Base-by-base conservation (phyloP, 2,329 filamentous ascomycete species). In the Neopestalotiopsis sp. region DNA sequence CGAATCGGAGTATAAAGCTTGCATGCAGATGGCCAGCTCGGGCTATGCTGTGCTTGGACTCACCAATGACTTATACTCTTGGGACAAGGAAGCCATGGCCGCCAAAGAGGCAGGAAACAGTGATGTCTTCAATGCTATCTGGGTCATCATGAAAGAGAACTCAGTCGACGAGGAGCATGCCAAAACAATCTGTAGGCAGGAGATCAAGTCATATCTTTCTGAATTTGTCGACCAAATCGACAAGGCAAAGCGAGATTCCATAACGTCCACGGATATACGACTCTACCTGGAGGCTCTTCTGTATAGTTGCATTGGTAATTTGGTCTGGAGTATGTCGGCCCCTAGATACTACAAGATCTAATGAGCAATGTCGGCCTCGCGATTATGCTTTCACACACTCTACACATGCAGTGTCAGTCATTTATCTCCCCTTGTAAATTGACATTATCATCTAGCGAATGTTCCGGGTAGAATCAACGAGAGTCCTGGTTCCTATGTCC, bases 11-110 rank as follows among this genome's bases (percentile, higher is more conserved):
- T 63, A 75, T 4, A 74, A 78, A 0, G 67, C 76, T 2, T 77
- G 75, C 45, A 74, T 70, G 56, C 67, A 76, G 69, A 73, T 80
- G 7, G 71, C 72, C 57, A 63, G 69, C 45, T 74, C 78, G 4
- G 79, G 72, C 1, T 80, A 72, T 13, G 70, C 72, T 12, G 76
- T 76, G 17, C 60, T 78, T 10, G 74, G 74, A 4, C 74, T 83
- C 10, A 75, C 74, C 6, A 83, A 83, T 65, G 81, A 83, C 70
- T 72, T 84, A 6, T 82, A 75, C 66, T 83, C 81, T 0, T 82
- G 74, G 73, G 71, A 77, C 20, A 81, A 80, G 62, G 78, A 82
- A 66, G 69, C 67, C 13, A 69, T 78, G 14, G 79, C 74, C 3
- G 79, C 80, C 6, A 59, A 69, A 49, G 4, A 24, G 10, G 66